A percentile compares a stretch with the other conserved stretches of the same genome.
Conservation (phyloP, 495 filamentous ascomycete species). For the Penicillium coprophilum region DNA sequence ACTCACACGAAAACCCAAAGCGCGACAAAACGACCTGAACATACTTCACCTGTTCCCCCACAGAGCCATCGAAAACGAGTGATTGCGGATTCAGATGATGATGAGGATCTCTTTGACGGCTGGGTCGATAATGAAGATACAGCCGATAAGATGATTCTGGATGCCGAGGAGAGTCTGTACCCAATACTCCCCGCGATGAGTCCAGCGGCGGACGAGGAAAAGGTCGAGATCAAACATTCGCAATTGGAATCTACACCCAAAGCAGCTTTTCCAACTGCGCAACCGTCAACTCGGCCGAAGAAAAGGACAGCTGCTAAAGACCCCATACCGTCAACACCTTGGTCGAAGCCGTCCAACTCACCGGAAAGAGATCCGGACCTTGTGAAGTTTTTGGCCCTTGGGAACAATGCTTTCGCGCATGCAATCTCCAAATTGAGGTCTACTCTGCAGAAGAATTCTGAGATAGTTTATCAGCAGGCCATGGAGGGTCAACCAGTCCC, state of each 20-base stretch:
- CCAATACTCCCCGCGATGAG: slow-evolving; percentile 31
- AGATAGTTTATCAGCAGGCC: slow-evolving; percentile 39
- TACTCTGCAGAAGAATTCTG: slow-evolving; percentile 38
- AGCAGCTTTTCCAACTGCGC: slow-evolving; percentile 5
- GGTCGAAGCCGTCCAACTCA: slow-evolving; percentile 23
- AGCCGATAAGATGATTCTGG: slow-evolving; percentile 28
- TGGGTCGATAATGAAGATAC: slow-evolving; percentile 26
- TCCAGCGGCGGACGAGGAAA: slow-evolving; percentile 14
- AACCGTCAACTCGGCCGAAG: slow-evolving; percentile 15
- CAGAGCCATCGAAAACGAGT: slow-evolving; percentile 20
- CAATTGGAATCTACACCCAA: slow-evolving; percentile 11
- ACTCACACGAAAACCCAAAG: slow-evolving; percentile 6
- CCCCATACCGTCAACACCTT: slow-evolving; percentile 12
- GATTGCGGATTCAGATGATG: slow-evolving; percentile 51
- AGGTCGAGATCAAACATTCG: not conserved
- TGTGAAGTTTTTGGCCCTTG: slow-evolving; percentile 32
- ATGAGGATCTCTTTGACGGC: slow-evolving; percentile 32
- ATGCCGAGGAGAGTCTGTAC: slow-evolving; percentile 29
- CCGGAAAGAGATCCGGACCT: slow-evolving; percentile 29
- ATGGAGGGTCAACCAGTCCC: slow-evolving; percentile 43
- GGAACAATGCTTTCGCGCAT: slow-evolving; percentile 21
- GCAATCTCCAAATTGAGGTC: slow-evolving; percentile 26
- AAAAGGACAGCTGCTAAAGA: slow-evolving; percentile 3
- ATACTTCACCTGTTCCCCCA: slow-evolving; percentile 7
- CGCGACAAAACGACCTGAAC: slow-evolving; percentile 7